These are phyloP conservation scores for Wickerhamiella sorbophila DNA, from an alignment of 805 yeast genomes.

Conservation along the genomic window DNA sequence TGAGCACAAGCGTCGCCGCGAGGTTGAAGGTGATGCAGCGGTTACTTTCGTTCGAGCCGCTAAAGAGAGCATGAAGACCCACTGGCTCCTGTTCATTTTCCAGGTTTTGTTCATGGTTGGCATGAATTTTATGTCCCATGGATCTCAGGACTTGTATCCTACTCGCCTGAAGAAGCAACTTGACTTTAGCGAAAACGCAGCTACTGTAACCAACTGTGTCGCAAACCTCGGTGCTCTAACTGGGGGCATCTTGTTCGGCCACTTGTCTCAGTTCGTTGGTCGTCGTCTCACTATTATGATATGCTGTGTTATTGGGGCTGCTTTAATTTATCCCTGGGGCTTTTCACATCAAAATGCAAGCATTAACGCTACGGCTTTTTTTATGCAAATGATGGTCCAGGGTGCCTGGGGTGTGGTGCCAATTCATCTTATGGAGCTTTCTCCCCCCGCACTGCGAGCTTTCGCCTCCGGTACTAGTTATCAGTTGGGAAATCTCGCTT, in stretches of 20 bases:
- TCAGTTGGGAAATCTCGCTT: conserved; percentile 60
- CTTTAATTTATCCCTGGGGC: conserved; percentile 49
- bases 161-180: conserved; percentile 45
- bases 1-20: conserved; percentile 19
- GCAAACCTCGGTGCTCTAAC: conserved; percentile 53
- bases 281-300: conserved; percentile 42
- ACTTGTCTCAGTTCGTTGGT: conserved; percentile 42
- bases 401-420: conserved; percentile 69
- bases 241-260: conserved; percentile 51
- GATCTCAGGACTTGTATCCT: conserved; percentile 62
- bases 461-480: conserved; percentile 48
- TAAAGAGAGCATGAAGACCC: conserved; percentile 28
- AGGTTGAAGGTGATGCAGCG: conserved; percentile 11
- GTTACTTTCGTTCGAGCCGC: conserved; percentile 21
- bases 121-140: conserved; percentile 59
- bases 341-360: conserved; percentile 32
- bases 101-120: conserved; percentile 50
- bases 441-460: conserved; percentile 50
- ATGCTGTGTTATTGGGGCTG: conserved; percentile 41
- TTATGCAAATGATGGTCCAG: conserved; percentile 50
- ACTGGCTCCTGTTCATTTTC: conserved; percentile 50
- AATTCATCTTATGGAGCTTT: conserved; percentile 47
- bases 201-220: conserved; percentile 47
- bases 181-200: conserved; percentile 30
- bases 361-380: conserved; percentile 46